phyloP scores from a whole-genome alignment of 352 stramenopile genomes.

The Globisporangium paroecandrum region DNA sequence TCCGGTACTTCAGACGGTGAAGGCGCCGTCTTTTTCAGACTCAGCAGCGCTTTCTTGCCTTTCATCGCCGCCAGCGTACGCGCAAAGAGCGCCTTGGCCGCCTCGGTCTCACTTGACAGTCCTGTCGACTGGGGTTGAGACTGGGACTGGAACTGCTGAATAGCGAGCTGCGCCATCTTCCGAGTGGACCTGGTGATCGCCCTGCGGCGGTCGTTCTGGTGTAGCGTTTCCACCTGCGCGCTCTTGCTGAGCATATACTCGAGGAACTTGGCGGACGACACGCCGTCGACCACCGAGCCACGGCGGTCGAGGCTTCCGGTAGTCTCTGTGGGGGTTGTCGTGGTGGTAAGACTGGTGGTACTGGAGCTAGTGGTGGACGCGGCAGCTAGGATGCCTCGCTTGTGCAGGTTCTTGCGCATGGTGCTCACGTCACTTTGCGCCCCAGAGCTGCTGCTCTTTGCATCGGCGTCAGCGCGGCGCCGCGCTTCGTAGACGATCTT shows the following conservation, averaged over 20 bases:
- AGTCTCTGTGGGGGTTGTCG: neutral
- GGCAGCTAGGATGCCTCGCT: conserved; percentile 19
- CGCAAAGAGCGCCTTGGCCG: conserved; percentile 24
- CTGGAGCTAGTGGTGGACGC: neutral
- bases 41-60: conserved; percentile 25
- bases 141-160: conserved; percentile 21
- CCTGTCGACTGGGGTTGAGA: neutral
- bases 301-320: neutral
- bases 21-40: conserved; percentile 14
- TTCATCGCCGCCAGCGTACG: conserved; percentile 29
- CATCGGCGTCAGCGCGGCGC: neutral
- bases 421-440: conserved; percentile 14
- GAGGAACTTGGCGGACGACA: conserved; percentile 33
- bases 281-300: neutral
- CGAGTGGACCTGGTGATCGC: conserved; percentile 28
- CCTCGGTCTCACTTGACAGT: conserved; percentile 10
- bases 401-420: conserved; percentile 18
- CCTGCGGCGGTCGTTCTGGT: conserved; percentile 38
- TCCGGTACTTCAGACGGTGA: conserved; percentile 4
- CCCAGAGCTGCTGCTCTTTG: neutral
- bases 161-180: conserved; percentile 36
- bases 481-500: conserved; percentile 16
- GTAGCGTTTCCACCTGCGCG: conserved; percentile 28
- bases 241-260: conserved; percentile 49
- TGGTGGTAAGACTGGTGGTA: neutral